These are phyloP conservation scores for Lepiota subincarnata DNA, from an alignment of 768 basidiomycete genomes.

Conservation along the genomic window DNA sequence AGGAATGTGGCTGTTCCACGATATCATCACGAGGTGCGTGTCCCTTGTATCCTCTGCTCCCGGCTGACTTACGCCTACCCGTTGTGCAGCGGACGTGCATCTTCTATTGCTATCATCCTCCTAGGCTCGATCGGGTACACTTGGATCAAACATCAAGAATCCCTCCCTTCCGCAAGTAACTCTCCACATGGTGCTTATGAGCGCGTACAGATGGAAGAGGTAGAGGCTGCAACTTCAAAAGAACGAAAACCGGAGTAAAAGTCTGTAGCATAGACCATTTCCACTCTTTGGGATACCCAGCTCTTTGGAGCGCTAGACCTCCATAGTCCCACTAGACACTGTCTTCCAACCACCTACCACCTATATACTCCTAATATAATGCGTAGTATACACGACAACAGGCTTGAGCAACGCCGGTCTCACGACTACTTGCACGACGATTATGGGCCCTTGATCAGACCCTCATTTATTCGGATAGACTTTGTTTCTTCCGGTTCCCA, in stretches of 20 bases:
- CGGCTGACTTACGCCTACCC: neutral
- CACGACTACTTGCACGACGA: too few species aligned
- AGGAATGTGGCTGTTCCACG: constrained; percentile 75
- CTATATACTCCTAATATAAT: neutral
- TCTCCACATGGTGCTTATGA: constrained; percentile 43
- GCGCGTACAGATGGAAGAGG: constrained; percentile 58
- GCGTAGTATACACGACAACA: too few species aligned
- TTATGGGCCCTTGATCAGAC: too few species aligned
- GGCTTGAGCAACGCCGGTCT: too few species aligned
- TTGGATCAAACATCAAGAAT: constrained; percentile 79
- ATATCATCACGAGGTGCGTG: constrained; percentile 74
- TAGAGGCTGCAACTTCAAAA: constrained; percentile 44
- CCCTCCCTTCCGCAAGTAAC: constrained; percentile 29
- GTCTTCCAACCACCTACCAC: too few species aligned
- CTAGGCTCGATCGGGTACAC: constrained; percentile 82
- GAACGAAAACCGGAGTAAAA: constrained; percentile 9
- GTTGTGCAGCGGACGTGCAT: constrained; percentile 62
- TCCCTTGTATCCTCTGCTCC: neutral
- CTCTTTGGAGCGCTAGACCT: too few species aligned
- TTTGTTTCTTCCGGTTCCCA: too few species aligned
- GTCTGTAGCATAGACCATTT: neutral
- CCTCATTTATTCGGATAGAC: too few species aligned
- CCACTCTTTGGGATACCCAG: neutral
- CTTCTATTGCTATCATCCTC: constrained; percentile 80
- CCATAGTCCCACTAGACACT: too few species aligned